These are phyloP conservation scores for Solanum hybrid DNA, from an alignment of 305 asterid genomes.

Conservation along the genomic window DNA sequence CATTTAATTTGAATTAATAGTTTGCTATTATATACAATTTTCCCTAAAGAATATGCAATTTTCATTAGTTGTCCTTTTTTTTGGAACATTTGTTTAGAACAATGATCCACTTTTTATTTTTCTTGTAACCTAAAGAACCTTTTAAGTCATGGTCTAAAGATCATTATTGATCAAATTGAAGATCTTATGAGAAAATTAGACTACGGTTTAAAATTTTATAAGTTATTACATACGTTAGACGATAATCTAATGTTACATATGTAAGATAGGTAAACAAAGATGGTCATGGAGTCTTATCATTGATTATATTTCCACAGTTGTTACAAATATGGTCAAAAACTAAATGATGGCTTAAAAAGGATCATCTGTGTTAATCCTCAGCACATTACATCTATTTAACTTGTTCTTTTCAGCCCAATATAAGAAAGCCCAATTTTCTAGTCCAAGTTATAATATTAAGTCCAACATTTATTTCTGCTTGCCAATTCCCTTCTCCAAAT, in stretches of 20 bases:
- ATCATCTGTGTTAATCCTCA: not conserved
- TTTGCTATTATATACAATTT: too few relatives aligned
- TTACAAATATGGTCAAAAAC: not conserved
- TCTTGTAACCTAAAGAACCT: not conserved
- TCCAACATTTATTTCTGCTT: not conserved
- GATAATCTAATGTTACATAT: not conserved
- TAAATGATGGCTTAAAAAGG: not conserved
- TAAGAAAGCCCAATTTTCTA: not conserved
- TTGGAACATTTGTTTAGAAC: not conserved
- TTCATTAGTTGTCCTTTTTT: not conserved
- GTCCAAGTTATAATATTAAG: not conserved
- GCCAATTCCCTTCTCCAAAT: not conserved
- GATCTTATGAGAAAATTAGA: not conserved
- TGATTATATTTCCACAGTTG: not conserved
- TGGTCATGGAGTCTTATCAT: not conserved
- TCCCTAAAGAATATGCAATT: not conserved
- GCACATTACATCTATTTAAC: not conserved
- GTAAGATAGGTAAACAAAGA: not conserved
- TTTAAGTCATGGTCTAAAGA: not conserved
- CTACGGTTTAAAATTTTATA: not conserved
- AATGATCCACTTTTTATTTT: not conserved
- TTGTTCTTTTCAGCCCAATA: not conserved
- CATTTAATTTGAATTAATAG: too few relatives aligned
- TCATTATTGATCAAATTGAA: not conserved
- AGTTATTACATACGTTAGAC: not conserved